Evolutionary conservation across 2,329 filamentous ascomycete genomes (phyloP), one percentile per base, ranked within the genome.

Genomic region (Colletotrichum cordylinicola): DNA sequence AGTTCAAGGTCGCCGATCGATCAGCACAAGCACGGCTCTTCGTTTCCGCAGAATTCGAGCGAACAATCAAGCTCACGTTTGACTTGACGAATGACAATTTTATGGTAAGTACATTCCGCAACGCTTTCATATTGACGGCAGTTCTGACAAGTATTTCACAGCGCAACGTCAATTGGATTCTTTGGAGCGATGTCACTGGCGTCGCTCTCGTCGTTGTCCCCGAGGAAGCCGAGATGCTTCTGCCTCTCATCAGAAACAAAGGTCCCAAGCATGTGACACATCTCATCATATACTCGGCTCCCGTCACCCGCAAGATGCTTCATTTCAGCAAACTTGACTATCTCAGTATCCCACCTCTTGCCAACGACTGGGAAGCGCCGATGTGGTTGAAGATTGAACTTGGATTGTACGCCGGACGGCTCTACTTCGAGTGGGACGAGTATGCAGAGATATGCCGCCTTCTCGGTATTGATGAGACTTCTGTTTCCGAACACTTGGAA

Each of bases 221-320:
- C 0, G 92, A 94, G 77, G 93, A 94, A 80, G 91, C 88, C 0
- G 91, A 94, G 71, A 61, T 79, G 0, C 77, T 94, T 0, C 85
- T 94, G 4, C 85, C 86, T 0, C 76, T 86, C 0, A 77, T 93
- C 8, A 82, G 81, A 2, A 70, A 52, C 18, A 71, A 78, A 1
- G 48, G 9, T 1, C 27, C 70, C 2, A 85, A 87, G 0, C 85
- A 89, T 68, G 43, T 67, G 2, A 86, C 87, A 0, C 85, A 90
- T 70, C 83, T 94, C 0, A 79, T 93, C 1, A 83, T 86, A 0
- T 94, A 94, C 75, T 86, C 92, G 0, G 88, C 92, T 0, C 91
- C 93, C 0, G 86, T 92, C 0, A 93, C 92, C 0, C 86, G 87
- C 35, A 85, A 86, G 2, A 94, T 94, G 92, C 80, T 90, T 0